phyloP scores from a whole-genome alignment of 2,329 filamentous ascomycete species.

The Alternaria postmessia region DNA sequence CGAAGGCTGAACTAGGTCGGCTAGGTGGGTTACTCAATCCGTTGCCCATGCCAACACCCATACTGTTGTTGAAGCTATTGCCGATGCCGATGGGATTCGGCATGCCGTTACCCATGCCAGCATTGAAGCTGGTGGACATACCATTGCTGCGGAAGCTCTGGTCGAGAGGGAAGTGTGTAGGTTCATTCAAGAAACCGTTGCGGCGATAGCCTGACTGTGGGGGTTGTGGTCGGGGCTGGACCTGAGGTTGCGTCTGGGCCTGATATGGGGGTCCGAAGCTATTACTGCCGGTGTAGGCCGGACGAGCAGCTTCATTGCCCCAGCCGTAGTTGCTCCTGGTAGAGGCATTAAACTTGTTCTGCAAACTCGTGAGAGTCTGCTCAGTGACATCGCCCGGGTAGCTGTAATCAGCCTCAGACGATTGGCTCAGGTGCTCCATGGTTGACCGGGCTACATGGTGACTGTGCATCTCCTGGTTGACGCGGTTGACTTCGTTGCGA shows the following conservation, averaged over 20 bases:
- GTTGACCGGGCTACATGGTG: conserved; percentile 68
- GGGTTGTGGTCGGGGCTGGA: conserved; percentile 25
- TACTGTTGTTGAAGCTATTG: conserved; percentile 8
- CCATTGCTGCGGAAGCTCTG: conserved; percentile 40
- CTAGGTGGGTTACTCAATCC: conserved; percentile 43
- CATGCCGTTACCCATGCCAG: conserved; percentile 24
- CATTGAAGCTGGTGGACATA: conserved; percentile 23
- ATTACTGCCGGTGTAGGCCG: conserved; percentile 34
- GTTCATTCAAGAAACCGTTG: conserved; percentile 48
- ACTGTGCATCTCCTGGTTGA: conserved; percentile 75
- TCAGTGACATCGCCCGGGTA: conserved; percentile 57
- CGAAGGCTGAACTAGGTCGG: conserved; percentile 50
- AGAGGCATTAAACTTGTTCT: conserved; percentile 60
- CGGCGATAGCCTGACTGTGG: conserved; percentile 38
- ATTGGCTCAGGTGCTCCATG: conserved; percentile 63
- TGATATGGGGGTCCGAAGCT: conserved; percentile 37
- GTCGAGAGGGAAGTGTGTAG: conserved; percentile 48
- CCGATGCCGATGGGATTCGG: conserved; percentile 15
- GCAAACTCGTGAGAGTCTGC: conserved; percentile 59
- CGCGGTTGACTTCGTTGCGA: conserved; percentile 72
- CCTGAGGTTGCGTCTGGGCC: conserved; percentile 13
- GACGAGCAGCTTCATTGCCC: conserved; percentile 35
- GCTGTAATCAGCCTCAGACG: conserved; percentile 60
- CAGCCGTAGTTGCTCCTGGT: conserved; percentile 52
- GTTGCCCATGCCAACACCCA: conserved; percentile 21